Conservation (phyloP, 1,139 yeast genomes). For the Saccharomyces uvarum region DNA sequence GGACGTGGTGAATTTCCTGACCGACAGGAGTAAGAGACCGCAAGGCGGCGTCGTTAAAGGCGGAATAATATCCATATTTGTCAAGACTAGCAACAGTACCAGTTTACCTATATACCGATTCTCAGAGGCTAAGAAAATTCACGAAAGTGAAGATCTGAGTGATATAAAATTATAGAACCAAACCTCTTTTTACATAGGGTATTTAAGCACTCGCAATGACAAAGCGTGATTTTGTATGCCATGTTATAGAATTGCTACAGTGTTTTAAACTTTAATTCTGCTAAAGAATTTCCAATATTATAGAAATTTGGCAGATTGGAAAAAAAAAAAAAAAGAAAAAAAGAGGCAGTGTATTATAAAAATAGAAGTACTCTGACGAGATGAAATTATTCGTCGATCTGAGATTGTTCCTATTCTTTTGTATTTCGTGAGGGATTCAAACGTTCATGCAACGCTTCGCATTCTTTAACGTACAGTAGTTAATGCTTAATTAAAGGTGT, state of each 20-base stretch:
- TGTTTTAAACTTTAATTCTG: not conserved
- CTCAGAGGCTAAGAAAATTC: not conserved
- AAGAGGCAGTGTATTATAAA: not conserved
- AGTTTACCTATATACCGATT: conserved; percentile 41
- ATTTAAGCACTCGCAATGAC: not conserved
- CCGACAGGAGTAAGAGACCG: conserved; percentile 42
- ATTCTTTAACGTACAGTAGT: not conserved
- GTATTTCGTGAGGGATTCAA: not conserved
- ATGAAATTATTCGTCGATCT: not conserved
- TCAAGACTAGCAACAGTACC: conserved; percentile 57
- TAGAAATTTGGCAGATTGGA: not conserved
- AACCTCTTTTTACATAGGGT: not conserved
- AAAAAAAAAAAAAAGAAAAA: not conserved
- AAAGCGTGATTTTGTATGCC: not conserved
- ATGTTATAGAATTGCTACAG: not conserved
- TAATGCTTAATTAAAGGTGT: not conserved
- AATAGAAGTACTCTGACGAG: not conserved
- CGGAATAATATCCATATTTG: conserved; percentile 43
- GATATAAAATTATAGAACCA: not conserved
- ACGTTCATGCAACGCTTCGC: not conserved
- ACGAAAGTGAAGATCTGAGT: not conserved
- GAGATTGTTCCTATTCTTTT: not conserved
- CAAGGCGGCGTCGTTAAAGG: conserved; percentile 51
- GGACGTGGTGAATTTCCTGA: conserved; percentile 46
- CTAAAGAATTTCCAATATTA: not conserved